Conservation (phyloP, 495 filamentous ascomycete genomes). For the Aspergillus biplanus region DNA sequence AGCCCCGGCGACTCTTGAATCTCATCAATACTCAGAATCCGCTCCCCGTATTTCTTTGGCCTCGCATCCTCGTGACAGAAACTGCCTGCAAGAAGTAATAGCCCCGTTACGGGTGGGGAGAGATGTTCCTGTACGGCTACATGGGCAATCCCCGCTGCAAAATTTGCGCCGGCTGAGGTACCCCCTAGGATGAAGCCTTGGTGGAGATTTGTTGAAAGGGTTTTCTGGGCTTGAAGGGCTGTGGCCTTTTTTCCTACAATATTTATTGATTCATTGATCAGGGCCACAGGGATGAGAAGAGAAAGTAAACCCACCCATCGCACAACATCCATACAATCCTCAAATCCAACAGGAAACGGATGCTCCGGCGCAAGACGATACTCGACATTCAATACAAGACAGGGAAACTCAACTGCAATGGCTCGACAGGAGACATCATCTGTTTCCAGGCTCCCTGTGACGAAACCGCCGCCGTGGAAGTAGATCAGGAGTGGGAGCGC, state of each 20-base stretch:
- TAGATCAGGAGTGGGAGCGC: slow-evolving; percentile 35
- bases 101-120: slow-evolving; percentile 16
- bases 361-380: slow-evolving; percentile 73
- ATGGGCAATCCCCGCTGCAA: slow-evolving; percentile 25
- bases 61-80: slow-evolving; percentile 26
- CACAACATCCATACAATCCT: slow-evolving; percentile 54
- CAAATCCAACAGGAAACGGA: slow-evolving; percentile 58
- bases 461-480: slow-evolving; percentile 47
- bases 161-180: slow-evolving; percentile 28
- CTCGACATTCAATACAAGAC: slow-evolving; percentile 60
- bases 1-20: slow-evolving; percentile 18
- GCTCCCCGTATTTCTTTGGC: slow-evolving; percentile 15
- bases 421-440: slow-evolving; percentile 40
- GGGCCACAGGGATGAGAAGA: background rate
- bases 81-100: slow-evolving; percentile 22
- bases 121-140: slow-evolving; percentile 16
- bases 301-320: slow-evolving; percentile 21
- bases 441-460: slow-evolving; percentile 40
- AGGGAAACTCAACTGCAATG: slow-evolving; percentile 29
- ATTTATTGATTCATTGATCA: background rate
- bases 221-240: slow-evolving; percentile 8
- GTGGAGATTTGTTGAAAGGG: slow-evolving; percentile 16
- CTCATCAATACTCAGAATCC: slow-evolving; percentile 25
- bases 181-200: slow-evolving; percentile 25
- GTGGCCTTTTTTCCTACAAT: slow-evolving; percentile 3